Evolutionary conservation across 2,329 filamentous ascomycete species (phyloP), one percentile per base, ranked within the genome.

Genomic region (Hymenoscyphus fructigenus): DNA sequence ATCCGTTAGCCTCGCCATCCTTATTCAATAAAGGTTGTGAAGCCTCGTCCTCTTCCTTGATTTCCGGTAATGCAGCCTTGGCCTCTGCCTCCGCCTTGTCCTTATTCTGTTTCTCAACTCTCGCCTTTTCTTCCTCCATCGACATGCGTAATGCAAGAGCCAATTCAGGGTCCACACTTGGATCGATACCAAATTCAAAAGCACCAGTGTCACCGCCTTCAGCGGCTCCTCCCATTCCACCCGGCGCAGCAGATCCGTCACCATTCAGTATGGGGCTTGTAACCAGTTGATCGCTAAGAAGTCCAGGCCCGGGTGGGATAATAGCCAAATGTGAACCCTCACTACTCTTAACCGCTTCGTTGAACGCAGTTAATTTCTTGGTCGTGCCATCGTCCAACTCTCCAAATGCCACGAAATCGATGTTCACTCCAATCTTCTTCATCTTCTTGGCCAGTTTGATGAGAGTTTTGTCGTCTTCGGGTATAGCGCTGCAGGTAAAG

Each of bases 91-190:
- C 85, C 44, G 91, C 89, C 71, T 91, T 89, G 68, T 92, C 87
- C 73, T 88, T 88, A 72, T 90, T 91, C 75, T 90, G 88, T 80
- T 92, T 92, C 78, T 97, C 93, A 79, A 96, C 89, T 73, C 95
- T 84, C 67, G 93, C 93, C 82, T 96, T 96, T 80, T 99, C 95
- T 77, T 99, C 95, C 78, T 99, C 95, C 86, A 96, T 92, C 79
- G 92, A 96, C 92, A 99, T 97, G 69, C 95, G 89, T 76, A 99
- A 82, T 61, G 95, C 95, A 71, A 99, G 86, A 26, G 95, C 95
- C 75, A 99, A 82, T 78, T 99, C 95, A 3, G 95, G 95, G 76
- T 99, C 95, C 74, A 93, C 85, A 62, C 89, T 90, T 15, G 94
- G 93, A 78, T 98, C 95, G 70, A 97, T 92, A 69, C 91, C 92